phyloP scores from a whole-genome alignment of 306 rosid genomes.

The Inga leiocalycina region DNA sequence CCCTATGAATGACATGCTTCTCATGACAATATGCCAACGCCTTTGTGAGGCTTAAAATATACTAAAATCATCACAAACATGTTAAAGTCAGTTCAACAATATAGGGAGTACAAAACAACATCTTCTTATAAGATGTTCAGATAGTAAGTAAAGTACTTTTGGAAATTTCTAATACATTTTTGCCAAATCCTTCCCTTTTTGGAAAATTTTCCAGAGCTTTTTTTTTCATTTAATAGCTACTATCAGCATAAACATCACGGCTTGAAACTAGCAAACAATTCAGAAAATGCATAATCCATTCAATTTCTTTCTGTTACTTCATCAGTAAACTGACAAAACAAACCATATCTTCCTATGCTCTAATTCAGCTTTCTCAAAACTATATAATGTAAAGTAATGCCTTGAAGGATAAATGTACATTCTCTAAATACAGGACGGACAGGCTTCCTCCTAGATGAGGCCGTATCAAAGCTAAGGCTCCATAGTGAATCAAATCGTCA shows the following conservation, averaged over 20 bases:
- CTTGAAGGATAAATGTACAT: slow-evolving; percentile 9
- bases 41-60: slow-evolving; percentile 75
- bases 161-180: neutral
- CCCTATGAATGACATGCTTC: slow-evolving; percentile 91
- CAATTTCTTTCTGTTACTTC: neutral
- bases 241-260: slow-evolving; percentile 16
- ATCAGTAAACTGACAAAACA: slow-evolving; percentile 1
- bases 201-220: neutral
- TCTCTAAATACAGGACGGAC: neutral
- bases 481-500: neutral
- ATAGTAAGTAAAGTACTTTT: neutral
- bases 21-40: slow-evolving; percentile 91
- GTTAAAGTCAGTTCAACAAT: neutral
- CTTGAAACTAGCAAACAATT: neutral
- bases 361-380: neutral
- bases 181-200: slow-evolving; percentile 1
- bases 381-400: neutral
- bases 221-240: neutral
- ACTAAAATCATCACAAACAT: slow-evolving; percentile 49
- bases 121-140: neutral
- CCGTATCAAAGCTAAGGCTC: neutral
- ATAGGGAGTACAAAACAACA: slow-evolving; percentile 2
- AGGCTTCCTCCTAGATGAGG: neutral
- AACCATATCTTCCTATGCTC: neutral
- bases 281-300: neutral